Conservation (phyloP, 495 filamentous ascomycete species). For the Neurospora africana region DNA sequence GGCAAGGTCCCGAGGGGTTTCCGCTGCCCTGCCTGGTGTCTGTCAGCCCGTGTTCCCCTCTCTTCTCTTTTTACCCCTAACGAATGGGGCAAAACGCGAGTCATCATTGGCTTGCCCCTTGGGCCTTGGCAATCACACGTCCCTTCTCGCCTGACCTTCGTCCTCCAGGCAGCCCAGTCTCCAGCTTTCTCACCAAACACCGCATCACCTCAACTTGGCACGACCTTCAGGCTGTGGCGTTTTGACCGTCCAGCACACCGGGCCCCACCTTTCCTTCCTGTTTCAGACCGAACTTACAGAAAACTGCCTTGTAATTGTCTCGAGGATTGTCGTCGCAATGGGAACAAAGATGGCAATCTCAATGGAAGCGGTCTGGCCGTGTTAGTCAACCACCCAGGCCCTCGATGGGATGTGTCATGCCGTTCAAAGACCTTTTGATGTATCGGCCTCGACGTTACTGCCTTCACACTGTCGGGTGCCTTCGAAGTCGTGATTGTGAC, state of each 20-base stretch:
- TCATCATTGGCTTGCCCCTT: neutral
- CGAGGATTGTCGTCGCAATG: neutral
- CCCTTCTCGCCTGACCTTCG: neutral
- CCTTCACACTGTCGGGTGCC: neutral
- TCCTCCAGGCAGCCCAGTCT: neutral
- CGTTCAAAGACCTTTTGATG: neutral
- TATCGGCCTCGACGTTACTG: neutral
- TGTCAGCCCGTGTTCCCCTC: neutral
- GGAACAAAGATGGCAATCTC: neutral
- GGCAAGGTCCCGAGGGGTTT: neutral
- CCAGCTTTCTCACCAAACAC: neutral
- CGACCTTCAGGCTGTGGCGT: neutral
- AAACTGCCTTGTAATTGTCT: neutral
- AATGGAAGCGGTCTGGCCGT: neutral
- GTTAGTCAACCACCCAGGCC: neutral
- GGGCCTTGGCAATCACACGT: neutral
- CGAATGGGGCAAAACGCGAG: neutral
- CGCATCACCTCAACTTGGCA: neutral
- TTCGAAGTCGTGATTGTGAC: neutral
- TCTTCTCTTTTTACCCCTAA: neutral
- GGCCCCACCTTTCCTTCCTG: neutral
- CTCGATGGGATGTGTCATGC: neutral
- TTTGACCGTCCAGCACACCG: neutral
- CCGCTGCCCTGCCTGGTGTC: neutral
- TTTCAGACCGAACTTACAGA: neutral